Base-by-base conservation (phyloP, 768 basidiomycete genomes). In the Pleurotus djamor region DNA sequence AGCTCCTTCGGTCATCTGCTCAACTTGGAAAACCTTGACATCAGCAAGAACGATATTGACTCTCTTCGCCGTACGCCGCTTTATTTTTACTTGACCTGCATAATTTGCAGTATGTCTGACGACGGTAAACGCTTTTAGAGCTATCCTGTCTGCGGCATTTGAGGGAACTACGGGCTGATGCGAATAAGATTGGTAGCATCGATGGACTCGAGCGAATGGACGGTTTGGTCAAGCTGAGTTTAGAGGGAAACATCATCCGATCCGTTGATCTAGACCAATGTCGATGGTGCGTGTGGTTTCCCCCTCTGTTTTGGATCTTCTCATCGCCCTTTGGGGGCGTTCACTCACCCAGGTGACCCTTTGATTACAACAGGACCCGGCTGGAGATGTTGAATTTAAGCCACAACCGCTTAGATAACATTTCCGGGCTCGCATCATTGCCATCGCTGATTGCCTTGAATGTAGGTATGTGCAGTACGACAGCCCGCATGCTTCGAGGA, bases 11-110 rank as follows among this genome's bases (percentile, higher is more conserved):
- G 82, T 69, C 94, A 98, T 72, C 79, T 99, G 66, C 76, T 80
- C 37, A 91, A 92, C 69, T 80, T 99, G 44, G 93, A 95, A 74
- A 85, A 83, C 66, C 81, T 99, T 67, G 94, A 99, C 75, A 86
- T 99, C 61, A 94, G 93, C 71, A 72, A 85, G 67, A 98, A 98
- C 72, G 83, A 92, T 63, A 81, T 98, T 55, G 94, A 96, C 61
- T 92, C 92, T 6, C 77, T 98, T 59, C 83, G 80, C 51, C 93
- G 93, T 96, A 72, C 75, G 92, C 17, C 41, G 48, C 52, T 57
- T 55, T 63, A 59, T 57, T 58, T 63, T 60, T 60, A 59, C 33
- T 35, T 43, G 44, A 59, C 48, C 61, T 64, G 48, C 58, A 54
- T 60, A 64, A 51, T 62, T 33, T 47, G 37, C 45, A 9, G 51